Base-by-base conservation (phyloP, 129 eudicot genomes). In the Pseudognaphalium luteoalbum region DNA sequence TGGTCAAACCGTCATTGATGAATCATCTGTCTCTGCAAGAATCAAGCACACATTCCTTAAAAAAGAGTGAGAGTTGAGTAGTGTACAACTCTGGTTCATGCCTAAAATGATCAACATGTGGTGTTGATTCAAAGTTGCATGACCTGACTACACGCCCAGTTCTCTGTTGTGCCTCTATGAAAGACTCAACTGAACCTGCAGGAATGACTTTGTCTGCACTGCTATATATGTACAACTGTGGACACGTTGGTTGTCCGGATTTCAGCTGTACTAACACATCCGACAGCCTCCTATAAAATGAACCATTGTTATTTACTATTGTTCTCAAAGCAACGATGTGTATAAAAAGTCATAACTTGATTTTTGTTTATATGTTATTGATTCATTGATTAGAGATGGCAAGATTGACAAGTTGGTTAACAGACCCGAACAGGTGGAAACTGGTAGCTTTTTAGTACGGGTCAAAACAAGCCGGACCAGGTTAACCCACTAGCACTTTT, bases 21-120 rank as follows among this genome's bases (percentile, higher is more conserved):
- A 56, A 70, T 87, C 72, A 80, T 59, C 81, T 75, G 20, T 34
- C 47, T 84, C 82, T 84, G 87, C 92, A 86, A 54, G 85, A 80
- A 25, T 76, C 75, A 74, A 88, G 91, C 81, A 95, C 92, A 68
- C 87, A 95, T 71, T 95, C 97, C 71, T 89, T 90, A 71, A 95
- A 74, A 76, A 95, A 95, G 22, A 83, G 80, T 17, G 96, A 87
- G 72, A 95, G 92, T 81, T 95, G 96, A 71, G 97, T 80, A 52
- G 90, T 74, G 71, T 95, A 95, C 62, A 95, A 64, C 72, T 87
- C 81, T 4, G 99, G 99, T 71, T 87, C 86, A 72, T 89, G 81
- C 58, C 97, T 83, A 74, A 91, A 87, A 88, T 95, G 99, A 79
- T 95, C 99, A 10, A 95, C 99, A 74, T 95, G 99, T 6, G 99